A percentile compares a stretch with the other conserved stretches of the same genome.
Conservation (phyloP, 2,329 filamentous ascomycete species). For the Alternaria tenuissima region DNA sequence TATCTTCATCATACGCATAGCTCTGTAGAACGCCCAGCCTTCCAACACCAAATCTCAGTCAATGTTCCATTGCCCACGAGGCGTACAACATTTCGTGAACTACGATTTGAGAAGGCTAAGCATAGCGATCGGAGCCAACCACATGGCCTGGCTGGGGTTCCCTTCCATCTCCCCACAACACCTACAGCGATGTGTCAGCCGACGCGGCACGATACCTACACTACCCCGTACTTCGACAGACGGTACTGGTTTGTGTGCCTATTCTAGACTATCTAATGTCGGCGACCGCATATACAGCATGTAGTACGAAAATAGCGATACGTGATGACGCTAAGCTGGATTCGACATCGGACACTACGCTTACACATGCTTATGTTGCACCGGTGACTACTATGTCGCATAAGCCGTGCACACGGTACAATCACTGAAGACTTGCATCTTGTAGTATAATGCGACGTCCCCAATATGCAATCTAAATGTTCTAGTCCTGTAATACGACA, state of each 20-base stretch:
- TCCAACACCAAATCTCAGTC: not conserved
- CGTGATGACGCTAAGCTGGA: not conserved
- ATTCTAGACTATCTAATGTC: not conserved
- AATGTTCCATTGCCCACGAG: not conserved
- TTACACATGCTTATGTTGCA: constrained; percentile 8
- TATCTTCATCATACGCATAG: not conserved
- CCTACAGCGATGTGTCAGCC: not conserved
- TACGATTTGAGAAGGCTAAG: not conserved
- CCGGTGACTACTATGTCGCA: not conserved
- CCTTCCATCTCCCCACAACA: not conserved
- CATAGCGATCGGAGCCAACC: not conserved
- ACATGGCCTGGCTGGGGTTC: not conserved
- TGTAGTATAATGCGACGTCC: not conserved
- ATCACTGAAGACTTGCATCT: not conserved
- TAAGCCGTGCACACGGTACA: not conserved
- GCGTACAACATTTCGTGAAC: not conserved
- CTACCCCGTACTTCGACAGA: not conserved
- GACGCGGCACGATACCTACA: not conserved
- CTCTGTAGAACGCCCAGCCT: not conserved
- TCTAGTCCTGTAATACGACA: not conserved
- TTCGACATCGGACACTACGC: not conserved
- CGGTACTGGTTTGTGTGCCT: not conserved
- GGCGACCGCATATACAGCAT: not conserved
- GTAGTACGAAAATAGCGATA: not conserved
- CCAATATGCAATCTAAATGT: not conserved